Percentiles rank a stretch among this genome's conserved stretches.
These are phyloP conservation scores for Pleoardoris graminearum DNA, from an alignment of 2,329 filamentous ascomycete genomes.

Conservation along the genomic window DNA sequence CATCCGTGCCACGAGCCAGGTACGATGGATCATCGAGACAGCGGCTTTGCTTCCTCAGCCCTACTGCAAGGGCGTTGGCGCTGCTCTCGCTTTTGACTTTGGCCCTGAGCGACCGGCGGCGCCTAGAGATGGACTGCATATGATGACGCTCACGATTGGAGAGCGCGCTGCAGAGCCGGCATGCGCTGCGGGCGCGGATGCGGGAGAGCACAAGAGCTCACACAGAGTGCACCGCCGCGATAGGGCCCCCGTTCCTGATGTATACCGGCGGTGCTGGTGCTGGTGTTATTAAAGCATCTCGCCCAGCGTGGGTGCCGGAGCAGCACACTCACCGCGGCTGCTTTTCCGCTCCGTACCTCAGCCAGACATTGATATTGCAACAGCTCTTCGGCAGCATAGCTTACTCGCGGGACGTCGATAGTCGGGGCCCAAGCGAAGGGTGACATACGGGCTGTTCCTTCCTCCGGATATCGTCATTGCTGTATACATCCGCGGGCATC, in stretches of 20 bases:
- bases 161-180: constrained; percentile 32
- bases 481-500: constrained; percentile 19
- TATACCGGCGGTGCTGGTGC: constrained; percentile 26
- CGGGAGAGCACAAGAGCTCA: constrained; percentile 36
- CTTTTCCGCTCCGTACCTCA: constrained; percentile 19
- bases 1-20: constrained; percentile 3
- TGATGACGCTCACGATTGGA: constrained; percentile 29
- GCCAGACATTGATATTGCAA: constrained; percentile 40
- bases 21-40: neutral
- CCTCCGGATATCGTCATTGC: constrained; percentile 10
- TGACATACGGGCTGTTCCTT: constrained; percentile 6
- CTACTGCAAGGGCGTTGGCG: constrained; percentile 40
- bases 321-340: constrained; percentile 30
- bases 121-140: constrained; percentile 29
- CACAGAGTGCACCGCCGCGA: constrained; percentile 32
- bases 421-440: neutral
- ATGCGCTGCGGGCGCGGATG: constrained; percentile 32
- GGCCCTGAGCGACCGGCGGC: constrained; percentile 23
- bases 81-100: constrained; percentile 22
- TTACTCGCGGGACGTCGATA: constrained; percentile 18
- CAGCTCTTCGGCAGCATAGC: constrained; percentile 40
- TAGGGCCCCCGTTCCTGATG: constrained; percentile 30
- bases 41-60: constrained; percentile 28
- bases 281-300: constrained; percentile 35
- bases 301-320: constrained; percentile 27